Percentiles rank a stretch among this genome's conserved stretches.
Evolutionary conservation across 768 basidiomycete species (phyloP).

Genomic region (Saitozyma sp.): DNA sequence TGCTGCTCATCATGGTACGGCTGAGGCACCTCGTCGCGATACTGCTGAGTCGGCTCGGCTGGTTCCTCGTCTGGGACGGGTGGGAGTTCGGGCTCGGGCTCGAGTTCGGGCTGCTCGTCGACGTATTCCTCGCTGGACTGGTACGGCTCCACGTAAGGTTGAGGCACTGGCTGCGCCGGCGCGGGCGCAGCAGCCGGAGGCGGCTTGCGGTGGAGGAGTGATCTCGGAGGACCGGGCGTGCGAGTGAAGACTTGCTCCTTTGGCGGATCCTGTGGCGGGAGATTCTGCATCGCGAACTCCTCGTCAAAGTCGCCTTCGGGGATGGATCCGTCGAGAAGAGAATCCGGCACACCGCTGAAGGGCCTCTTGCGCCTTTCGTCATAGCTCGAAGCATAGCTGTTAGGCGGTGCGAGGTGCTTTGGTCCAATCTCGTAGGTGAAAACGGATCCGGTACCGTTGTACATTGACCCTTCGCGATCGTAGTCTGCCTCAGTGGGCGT

Average conservation of each 20-base stretch:
- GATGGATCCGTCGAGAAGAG: slow-evolving; percentile 29
- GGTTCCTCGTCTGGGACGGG: background rate
- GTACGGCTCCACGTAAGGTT: too few relatives aligned
- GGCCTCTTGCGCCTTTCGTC: slow-evolving; percentile 14
- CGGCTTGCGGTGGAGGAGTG: slow-evolving; percentile 1
- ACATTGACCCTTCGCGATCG: slow-evolving; percentile 30
- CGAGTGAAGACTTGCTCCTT: slow-evolving; percentile 22
- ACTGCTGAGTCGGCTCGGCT: too few relatives aligned
- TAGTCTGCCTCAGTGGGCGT: slow-evolving; percentile 4
- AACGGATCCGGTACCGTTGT: slow-evolving; percentile 27
- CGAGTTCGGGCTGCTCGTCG: slow-evolving; percentile 9
- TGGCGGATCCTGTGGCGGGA: slow-evolving; percentile 41
- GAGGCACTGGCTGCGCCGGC: too few relatives aligned
- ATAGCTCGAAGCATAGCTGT: slow-evolving; percentile 25
- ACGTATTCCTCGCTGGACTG: too few relatives aligned
- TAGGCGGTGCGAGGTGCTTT: slow-evolving; percentile 31
- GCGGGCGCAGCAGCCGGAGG: slow-evolving; percentile 3
- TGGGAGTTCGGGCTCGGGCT: slow-evolving; percentile 14
- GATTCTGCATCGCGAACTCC: slow-evolving; percentile 40
- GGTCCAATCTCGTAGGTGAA: slow-evolving; percentile 34
- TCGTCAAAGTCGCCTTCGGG: slow-evolving; percentile 41
- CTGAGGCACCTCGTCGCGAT: background rate
- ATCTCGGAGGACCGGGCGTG: too few relatives aligned
- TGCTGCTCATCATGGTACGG: background rate
- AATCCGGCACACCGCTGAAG: slow-evolving; percentile 24